Evolutionary conservation across 257 asterid species (phyloP).

Genomic region (Datura wrightii): DNA sequence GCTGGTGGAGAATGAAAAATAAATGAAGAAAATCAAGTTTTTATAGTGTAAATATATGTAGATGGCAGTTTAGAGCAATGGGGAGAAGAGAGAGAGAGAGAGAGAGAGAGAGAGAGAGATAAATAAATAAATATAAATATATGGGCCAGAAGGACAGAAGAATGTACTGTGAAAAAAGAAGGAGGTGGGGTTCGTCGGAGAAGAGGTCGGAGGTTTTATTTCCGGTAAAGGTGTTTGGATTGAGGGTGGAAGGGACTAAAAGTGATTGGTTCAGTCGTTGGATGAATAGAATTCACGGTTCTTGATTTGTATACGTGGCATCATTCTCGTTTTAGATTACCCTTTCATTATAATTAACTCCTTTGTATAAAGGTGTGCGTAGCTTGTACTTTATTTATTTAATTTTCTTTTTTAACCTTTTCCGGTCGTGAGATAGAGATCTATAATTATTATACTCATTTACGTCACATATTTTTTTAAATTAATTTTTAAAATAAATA

Average conservation of each 20-base stretch:
- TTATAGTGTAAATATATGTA: neutral
- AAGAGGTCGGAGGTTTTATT: neutral
- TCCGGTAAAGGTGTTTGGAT: neutral
- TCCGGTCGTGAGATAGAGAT: no score
- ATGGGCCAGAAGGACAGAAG: neutral
- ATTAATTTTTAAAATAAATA: no score
- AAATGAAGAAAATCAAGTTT: neutral
- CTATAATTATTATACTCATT: no score
- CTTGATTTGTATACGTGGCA: neutral
- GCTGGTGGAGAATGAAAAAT: neutral
- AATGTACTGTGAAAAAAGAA: neutral
- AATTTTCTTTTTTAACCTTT: no score
- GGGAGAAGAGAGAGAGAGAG: neutral
- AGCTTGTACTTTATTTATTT: no score
- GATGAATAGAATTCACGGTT: neutral
- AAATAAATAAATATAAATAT: neutral
- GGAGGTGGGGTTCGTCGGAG: neutral
- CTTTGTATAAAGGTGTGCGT: no score
- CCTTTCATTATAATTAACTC: no score
- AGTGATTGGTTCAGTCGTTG: conserved; percentile 7
- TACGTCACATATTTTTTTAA: no score
- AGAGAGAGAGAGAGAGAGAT: neutral
- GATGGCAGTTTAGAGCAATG: neutral
- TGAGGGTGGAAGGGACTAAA: neutral
- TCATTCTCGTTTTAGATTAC: neutral